phyloP scores from a whole-genome alignment of 2,329 filamentous ascomycete species.

The Beauveria rudraprayagi region DNA sequence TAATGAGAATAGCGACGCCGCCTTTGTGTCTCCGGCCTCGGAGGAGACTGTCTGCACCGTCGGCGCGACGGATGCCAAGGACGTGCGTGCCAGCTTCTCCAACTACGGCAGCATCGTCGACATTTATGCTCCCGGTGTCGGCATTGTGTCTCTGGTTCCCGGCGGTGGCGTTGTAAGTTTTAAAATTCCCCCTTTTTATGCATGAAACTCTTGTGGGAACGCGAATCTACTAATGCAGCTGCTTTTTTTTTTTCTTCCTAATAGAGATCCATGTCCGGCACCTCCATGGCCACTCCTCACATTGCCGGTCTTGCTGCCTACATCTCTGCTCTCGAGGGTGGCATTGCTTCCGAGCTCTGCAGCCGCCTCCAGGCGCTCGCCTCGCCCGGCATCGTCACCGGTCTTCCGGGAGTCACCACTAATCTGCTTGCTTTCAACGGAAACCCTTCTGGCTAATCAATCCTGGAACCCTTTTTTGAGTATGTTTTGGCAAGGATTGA shows the following conservation, averaged over 20 bases:
- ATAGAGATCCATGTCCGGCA: constrained; percentile 30
- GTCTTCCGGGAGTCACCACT: constrained; percentile 33
- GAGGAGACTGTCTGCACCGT: constrained; percentile 40
- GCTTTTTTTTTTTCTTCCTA: background rate
- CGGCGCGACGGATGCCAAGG: constrained; percentile 30
- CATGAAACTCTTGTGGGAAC: too few relatives aligned
- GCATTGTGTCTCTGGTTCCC: constrained; percentile 37
- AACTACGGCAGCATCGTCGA: constrained; percentile 42
- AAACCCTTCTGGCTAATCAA: constrained; percentile 5
- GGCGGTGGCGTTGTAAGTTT: constrained; percentile 26
- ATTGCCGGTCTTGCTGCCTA: constrained; percentile 34
- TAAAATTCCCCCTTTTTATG: too few relatives aligned
- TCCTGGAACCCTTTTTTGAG: too few relatives aligned
- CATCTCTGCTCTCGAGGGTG: constrained; percentile 35
- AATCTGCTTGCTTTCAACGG: constrained; percentile 52
- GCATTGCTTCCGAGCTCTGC: constrained; percentile 36
- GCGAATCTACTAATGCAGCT: background rate
- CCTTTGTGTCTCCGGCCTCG: constrained; percentile 35
- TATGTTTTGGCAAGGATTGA: too few relatives aligned
- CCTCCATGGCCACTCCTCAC: constrained; percentile 34
- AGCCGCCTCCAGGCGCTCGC: constrained; percentile 35
- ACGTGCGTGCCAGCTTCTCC: constrained; percentile 36
- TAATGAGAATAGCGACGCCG: constrained; percentile 37
- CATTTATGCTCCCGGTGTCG: constrained; percentile 40
- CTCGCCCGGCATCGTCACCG: constrained; percentile 32